Base-by-base conservation (phyloP, 805 yeast species). In the Metschnikowia gelsemii region DNA sequence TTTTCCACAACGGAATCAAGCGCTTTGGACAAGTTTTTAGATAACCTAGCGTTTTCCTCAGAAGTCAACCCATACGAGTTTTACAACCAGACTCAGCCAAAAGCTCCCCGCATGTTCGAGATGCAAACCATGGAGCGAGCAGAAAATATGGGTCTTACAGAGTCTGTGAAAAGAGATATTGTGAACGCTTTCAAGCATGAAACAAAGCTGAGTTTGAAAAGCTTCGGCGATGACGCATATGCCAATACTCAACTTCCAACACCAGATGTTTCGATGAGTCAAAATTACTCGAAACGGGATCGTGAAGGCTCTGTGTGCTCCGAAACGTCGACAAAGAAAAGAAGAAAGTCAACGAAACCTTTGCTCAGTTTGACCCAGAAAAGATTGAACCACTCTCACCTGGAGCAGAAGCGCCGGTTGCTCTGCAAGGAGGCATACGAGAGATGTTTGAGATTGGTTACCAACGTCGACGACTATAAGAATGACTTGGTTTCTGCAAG, bases 351-450 rank as follows among this genome's bases (percentile, higher is more conserved):
- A 66, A 52, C 57, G 22, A 69, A 69, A 45, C 70, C 70, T 2
- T 56, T 70, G 31, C 60, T 70, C 35, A 45, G 67, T 8, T 43
- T 61, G 40, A 70, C 68, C 47, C 75, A 69, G 46, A 70, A 67
- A 49, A 48, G 73, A 20, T 54, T 68, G 25, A 69, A 70, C 48
- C 75, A 70, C 54, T 63, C 69, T 12, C 60, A 61, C 46, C 62
- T 66, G 38, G 75, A 70, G 51, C 74, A 70, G 51, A 68, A 65
- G 49, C 59, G 75, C 50, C 58, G 75, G 27, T 66, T 67, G 54
- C 55, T 68, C 47, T 70, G 75, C 52, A 68, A 68, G 50, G 57
- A 66, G 45, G 75, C 74, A 6, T 70, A 70, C 50, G 72, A 70
- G 43, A 47, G 75, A 32, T 70, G 75, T 49, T 56, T 70, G 37